A percentile compares a stretch with the other conserved stretches of the same genome.
phyloP scores from a whole-genome alignment of 345 rosid genomes.

The Moringa oleifera region DNA sequence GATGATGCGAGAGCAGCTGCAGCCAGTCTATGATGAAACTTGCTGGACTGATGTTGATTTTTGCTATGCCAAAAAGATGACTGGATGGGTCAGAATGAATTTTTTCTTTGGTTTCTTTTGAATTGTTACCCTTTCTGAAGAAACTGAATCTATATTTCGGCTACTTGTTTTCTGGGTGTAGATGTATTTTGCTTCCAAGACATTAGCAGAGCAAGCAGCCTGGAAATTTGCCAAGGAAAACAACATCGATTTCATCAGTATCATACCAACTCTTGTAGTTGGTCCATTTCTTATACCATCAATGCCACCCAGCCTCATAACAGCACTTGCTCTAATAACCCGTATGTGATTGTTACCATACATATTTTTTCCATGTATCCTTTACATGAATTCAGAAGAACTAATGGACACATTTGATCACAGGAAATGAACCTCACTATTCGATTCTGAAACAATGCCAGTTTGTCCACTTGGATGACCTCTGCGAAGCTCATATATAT shows the following conservation, averaged over 20 bases:
- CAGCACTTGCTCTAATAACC: constrained; percentile 21
- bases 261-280: constrained; percentile 24
- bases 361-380: neutral
- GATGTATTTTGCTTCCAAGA: constrained; percentile 29
- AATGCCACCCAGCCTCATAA: constrained; percentile 21
- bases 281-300: constrained; percentile 31
- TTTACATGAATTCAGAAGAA: too few relatives aligned
- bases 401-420: too few relatives aligned
- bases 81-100: constrained; percentile 22
- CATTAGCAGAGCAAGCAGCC: constrained; percentile 25
- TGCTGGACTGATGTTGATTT: constrained; percentile 34
- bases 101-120: neutral
- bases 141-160: too few relatives aligned
- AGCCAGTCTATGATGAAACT: constrained; percentile 21
- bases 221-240: constrained; percentile 33
- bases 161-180: too few relatives aligned
- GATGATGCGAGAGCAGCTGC: constrained; percentile 1
- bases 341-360: constrained; percentile 8
- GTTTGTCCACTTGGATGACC: constrained; percentile 32
- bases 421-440: constrained; percentile 25
- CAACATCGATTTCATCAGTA: constrained; percentile 23
- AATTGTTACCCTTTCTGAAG: too few relatives aligned
- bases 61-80: constrained; percentile 16
- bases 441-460: constrained; percentile 12
- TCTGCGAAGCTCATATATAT: constrained; percentile 35